Evolutionary conservation across 140 eudicot species (phyloP), one percentile per base, ranked within the genome.

Genomic region (Artemisia princeps): DNA sequence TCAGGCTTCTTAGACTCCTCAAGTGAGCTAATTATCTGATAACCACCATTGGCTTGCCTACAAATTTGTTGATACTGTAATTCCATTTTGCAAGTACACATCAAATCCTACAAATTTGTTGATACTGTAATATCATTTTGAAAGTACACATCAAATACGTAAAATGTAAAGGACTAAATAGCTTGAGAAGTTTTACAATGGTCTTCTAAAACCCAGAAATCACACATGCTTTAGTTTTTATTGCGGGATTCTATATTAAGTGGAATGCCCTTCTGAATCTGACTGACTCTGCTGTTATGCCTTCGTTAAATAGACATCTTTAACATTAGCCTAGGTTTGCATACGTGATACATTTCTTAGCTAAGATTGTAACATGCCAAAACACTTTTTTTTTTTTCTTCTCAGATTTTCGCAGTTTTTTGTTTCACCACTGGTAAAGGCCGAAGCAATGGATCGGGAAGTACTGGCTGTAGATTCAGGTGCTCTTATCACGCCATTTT

Each of bases 371-470:
- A 68, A 46, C 67, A 16, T 54, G n/a, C 50, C 48, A 24, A 78
- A 20, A 46, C 64, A 33, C 30, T 12, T 46, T n/a, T 19, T 17
- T 24, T 45, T 74, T 17, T 17, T 17, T 17, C 0, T 17, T 57
- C 33, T 62, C 87, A 92, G 98, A 70, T 92, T 92, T 73, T 83
- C 98, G 44, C 98, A 92, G 81, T 92, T 92, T 72, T 92, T 88
- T 72, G 69, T 79, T 55, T 85, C 98, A 56, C 98, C 96, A 26
- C 75, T 88, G 30, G 83, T 92, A 73, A 92, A 92, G 76, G 67
- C 83, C 51, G 96, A 92, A 83, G 95, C 95, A 72, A 87, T 92
- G 98, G 98, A 88, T 74, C 79, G 98, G 71, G 98, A 92, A 77
- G 86, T 92, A 33, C 86, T 73, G 67, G 98, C 96, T 44, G 96